Base-by-base conservation (phyloP, 2,329 filamentous ascomycete genomes). In the Diaporthe sp. region DNA sequence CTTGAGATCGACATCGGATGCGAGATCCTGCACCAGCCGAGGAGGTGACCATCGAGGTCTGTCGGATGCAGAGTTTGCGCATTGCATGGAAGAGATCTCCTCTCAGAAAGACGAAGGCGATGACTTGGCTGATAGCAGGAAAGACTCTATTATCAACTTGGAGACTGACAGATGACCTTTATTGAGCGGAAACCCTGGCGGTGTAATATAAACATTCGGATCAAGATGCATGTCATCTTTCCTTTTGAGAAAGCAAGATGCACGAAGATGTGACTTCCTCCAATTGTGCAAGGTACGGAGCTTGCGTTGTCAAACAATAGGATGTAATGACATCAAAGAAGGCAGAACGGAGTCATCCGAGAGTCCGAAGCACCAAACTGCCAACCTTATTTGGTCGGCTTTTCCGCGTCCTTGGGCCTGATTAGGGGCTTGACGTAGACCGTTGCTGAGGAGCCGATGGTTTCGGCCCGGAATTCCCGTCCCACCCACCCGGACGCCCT, bases 1-100 rank as follows among this genome's bases (percentile, higher is more conserved):
- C 60, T 42, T 73, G 17, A 66, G 71, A 22, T 73, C 71, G 19
- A 68, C 60, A 12, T 67, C 71, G 28, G 58, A 67, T 19, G 42
- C 19, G 15, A 66, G 40, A 33, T 68, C 71, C 30, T 42, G 40
- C 12, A 50, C 38, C 3, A 73, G 71, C 38, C 38, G 60, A 28
- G 38, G 33, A n/a, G 71, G 30, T 13, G 33, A 58, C 42, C 60
- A 67, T 8, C 47, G 71, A 42, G 71, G 60, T 25, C 28, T 73
- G n/a, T 30, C 40, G 19, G 60, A 68, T 54, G 8, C 35, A 0
- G 71, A 35, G 15, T 73, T 57, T 13, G 60, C 42, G n/a, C 60
- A 64, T 35, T 45, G 35, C 22, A 30, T 73, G 25, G 52, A 50
- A 4, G 28, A 67, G 3, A 8, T 30, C 17, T 61, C 45, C 19